Conservation (phyloP, 2,329 filamentous ascomycete species). For the Cladosporium austrohemisphaericum region DNA sequence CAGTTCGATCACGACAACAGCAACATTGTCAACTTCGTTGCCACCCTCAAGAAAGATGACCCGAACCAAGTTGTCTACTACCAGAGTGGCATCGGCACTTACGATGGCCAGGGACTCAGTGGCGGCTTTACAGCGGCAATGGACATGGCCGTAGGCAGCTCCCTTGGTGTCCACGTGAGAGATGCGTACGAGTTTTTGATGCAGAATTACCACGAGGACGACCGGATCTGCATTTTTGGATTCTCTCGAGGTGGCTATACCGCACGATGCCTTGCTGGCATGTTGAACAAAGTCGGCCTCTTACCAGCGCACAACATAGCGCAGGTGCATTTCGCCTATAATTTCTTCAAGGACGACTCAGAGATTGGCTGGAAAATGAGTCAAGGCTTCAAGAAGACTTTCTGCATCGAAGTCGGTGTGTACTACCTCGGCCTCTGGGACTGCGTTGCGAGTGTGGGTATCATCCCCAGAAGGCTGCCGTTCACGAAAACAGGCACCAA, state of each 20-base stretch:
- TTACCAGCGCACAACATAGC: conserved; percentile 33
- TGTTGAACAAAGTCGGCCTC: conserved; percentile 43
- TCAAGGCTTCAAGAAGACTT: conserved; percentile 43
- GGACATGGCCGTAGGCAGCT: conserved; percentile 67
- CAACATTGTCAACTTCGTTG: conserved; percentile 65
- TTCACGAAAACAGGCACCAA: conserved; percentile 38
- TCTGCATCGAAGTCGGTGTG: conserved; percentile 42
- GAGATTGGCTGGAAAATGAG: conserved; percentile 29
- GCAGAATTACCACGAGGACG: conserved; percentile 45
- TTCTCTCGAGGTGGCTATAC: conserved; percentile 52
- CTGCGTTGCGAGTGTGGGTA: conserved; percentile 34
- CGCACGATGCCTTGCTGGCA: conserved; percentile 46
- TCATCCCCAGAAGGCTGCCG: conserved; percentile 38
- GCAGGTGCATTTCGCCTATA: conserved; percentile 43
- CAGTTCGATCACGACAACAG: conserved; percentile 41
- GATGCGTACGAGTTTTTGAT: conserved; percentile 47
- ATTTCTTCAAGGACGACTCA: conserved; percentile 43
- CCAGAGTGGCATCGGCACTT: conserved; percentile 47
- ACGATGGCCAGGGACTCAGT: conserved; percentile 45
- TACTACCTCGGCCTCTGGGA: conserved; percentile 43
- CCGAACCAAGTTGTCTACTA: conserved; percentile 39
- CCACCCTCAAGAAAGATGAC: conserved; percentile 63
- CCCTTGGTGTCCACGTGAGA: conserved; percentile 39
- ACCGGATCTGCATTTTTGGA: conserved; percentile 48
- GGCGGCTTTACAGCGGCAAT: conserved; percentile 67